A percentile compares a stretch with the other conserved stretches of the same genome.
Conservation (phyloP, 352 stramenopile genomes). For the Globisporangium cystogenes region DNA sequence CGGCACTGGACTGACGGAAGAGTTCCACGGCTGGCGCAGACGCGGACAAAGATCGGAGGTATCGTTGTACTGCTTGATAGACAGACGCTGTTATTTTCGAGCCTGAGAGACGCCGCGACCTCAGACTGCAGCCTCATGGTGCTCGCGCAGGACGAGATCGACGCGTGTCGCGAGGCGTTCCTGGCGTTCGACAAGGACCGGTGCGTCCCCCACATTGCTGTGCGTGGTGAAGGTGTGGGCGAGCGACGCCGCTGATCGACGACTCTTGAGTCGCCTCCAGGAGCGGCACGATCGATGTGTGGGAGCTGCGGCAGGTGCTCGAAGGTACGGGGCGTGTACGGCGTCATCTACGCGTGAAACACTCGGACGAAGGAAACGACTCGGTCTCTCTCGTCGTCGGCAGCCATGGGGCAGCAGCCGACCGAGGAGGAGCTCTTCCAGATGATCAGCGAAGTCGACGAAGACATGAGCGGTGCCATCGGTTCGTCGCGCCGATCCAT, state of each 20-base stretch:
- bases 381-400: neutral
- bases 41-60: no score
- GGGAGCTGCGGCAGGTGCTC: slow-evolving; percentile 89
- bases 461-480: slow-evolving; percentile 94
- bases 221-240: neutral
- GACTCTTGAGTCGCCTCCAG: no score
- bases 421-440: slow-evolving; percentile 98
- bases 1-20: no score
- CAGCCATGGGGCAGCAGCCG: slow-evolving; percentile 95
- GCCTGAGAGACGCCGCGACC: no score
- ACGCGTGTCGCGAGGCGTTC: slow-evolving; percentile 95
- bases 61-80: no score
- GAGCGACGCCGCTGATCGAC: neutral
- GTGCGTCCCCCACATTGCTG: slow-evolving; percentile 15
- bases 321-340: slow-evolving; percentile 59
- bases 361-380: neutral
- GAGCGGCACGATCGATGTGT: slow-evolving; percentile 95
- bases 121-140: slow-evolving; percentile 36
- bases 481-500: no score
- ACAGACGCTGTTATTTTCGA: no score
- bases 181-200: slow-evolving; percentile 96
- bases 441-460: slow-evolving; percentile 91
- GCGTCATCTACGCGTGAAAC: no score
- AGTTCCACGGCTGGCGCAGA: no score
- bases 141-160: slow-evolving; percentile 95